Evolutionary conservation across 2,329 filamentous ascomycete species (phyloP).

Genomic region (Apiospora pterosperma): DNA sequence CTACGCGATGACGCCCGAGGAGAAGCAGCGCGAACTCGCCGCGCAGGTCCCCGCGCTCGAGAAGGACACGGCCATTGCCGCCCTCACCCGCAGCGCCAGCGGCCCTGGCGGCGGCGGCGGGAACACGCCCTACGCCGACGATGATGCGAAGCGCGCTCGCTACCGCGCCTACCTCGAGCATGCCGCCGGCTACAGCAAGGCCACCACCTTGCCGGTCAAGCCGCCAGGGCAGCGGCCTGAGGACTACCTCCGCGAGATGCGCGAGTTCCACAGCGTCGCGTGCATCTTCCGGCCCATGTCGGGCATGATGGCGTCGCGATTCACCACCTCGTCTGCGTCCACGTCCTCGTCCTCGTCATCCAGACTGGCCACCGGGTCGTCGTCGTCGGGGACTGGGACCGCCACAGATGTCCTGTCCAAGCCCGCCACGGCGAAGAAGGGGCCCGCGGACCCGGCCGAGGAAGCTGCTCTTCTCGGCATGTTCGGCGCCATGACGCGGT

Average conservation of each 20-base stretch:
- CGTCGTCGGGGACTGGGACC: background rate
- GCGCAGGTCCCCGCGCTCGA: slow-evolving; percentile 62
- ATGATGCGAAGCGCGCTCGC: slow-evolving; percentile 73
- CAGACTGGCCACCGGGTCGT: background rate
- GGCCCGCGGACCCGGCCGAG: slow-evolving; percentile 72
- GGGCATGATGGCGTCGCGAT: slow-evolving; percentile 88
- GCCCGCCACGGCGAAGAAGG: slow-evolving; percentile 40
- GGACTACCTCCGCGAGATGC: slow-evolving; percentile 77
- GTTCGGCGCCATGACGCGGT: slow-evolving; percentile 86
- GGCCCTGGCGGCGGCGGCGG: slow-evolving; percentile 51
- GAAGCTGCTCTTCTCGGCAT: slow-evolving; percentile 86
- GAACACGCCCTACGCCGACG: slow-evolving; percentile 75
- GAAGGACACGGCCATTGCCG: slow-evolving; percentile 63
- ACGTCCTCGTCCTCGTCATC: slow-evolving; percentile 18
- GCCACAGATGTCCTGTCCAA: background rate
- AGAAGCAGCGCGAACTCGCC: slow-evolving; percentile 56
- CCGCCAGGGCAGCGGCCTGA: slow-evolving; percentile 49
- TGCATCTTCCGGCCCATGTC: slow-evolving; percentile 87
- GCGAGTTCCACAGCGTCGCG: slow-evolving; percentile 65
- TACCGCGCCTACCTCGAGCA: slow-evolving; percentile 81
- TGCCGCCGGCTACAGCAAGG: slow-evolving; percentile 59
- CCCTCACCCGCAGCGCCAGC: slow-evolving; percentile 60
- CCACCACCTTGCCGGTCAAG: slow-evolving; percentile 46
- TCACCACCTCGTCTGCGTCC: slow-evolving; percentile 60
- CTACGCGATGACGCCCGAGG: slow-evolving; percentile 59